Base-by-base conservation (phyloP, 2,329 filamentous ascomycete species). In the Curvularia sp. region DNA sequence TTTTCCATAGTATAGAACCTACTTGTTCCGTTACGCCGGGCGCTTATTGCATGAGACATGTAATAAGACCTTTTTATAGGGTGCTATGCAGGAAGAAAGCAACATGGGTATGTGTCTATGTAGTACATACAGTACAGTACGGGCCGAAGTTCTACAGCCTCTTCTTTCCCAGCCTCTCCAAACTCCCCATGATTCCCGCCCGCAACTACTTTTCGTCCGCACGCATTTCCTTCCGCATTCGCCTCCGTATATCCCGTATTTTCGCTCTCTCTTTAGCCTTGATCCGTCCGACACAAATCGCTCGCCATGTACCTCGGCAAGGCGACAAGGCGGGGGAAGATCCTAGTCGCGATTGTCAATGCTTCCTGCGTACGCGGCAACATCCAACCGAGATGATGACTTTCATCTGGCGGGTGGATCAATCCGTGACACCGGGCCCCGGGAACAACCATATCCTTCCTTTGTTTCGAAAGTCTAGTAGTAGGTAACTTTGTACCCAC, bases 371-470 rank as follows among this genome's bases (percentile, higher is more conserved):
- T n/a, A 12, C 24, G 13, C 47, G 30, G 22, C 35, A 26, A 35
- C 28, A 41, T 35, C 30, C 22, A 57, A 49, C 53, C 53, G 53
- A 62, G 22, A 57, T 60, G 44, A 60, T 31, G 28, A 7, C 28
- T 31, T 31, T 31, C 28, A 18, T 18, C 18, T 18, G 18, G 18
- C 18, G 18, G 18, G 18, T 18, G 18, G 26, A 5, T 28, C 4
- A 28, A 28, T 28, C 26, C 28, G 28, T 9, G 8, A 2, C 5
- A 43, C 51, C 22, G 42, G 24, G 24, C 24, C 24, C 6, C 6
- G 24, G 51, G 35, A 46, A 31, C 28, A 31, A 31, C 28, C 28
- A 30, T 6, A 48, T 5, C 15, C 18, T 28, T 44, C n/a, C 42
- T 31, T 9, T 9, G 46, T 48, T 48, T 48, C 30, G 18, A 15